Evolutionary conservation across 2,329 filamentous ascomycete species (phyloP).

Genomic region (Thielaviopsis euricoi): DNA sequence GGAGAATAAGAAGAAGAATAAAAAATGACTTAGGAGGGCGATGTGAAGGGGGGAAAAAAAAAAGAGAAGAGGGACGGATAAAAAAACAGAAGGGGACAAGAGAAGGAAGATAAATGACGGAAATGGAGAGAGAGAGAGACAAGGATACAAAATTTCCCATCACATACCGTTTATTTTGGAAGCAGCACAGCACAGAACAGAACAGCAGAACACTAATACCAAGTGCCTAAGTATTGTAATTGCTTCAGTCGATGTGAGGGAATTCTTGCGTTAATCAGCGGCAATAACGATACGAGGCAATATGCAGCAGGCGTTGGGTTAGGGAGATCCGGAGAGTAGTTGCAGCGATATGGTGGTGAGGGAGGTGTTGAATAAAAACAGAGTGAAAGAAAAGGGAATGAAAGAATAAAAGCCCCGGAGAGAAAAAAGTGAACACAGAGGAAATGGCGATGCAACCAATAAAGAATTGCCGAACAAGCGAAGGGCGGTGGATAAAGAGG

Average conservation of each 20-base stretch:
- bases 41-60: neutral
- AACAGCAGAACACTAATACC: neutral
- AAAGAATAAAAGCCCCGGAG: neutral
- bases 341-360: neutral
- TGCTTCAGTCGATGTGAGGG: neutral
- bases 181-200: neutral
- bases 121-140: neutral
- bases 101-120: neutral
- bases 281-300: neutral
- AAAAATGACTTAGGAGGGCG: neutral
- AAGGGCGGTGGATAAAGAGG: no score
- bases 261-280: neutral
- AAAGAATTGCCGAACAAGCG: no score
- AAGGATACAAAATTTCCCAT: neutral
- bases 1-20: neutral
- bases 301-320: neutral
- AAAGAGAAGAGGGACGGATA: neutral
- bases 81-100: neutral
- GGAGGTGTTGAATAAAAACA: neutral
- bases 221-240: no score
- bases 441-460: no score
- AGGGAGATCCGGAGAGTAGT: neutral
- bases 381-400: neutral
- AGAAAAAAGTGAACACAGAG: neutral
- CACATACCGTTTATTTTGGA: neutral